Percentiles rank a stretch among this genome's conserved stretches.
Conservation (phyloP, 768 basidiomycete species). For the Leccinum rimulosum region DNA sequence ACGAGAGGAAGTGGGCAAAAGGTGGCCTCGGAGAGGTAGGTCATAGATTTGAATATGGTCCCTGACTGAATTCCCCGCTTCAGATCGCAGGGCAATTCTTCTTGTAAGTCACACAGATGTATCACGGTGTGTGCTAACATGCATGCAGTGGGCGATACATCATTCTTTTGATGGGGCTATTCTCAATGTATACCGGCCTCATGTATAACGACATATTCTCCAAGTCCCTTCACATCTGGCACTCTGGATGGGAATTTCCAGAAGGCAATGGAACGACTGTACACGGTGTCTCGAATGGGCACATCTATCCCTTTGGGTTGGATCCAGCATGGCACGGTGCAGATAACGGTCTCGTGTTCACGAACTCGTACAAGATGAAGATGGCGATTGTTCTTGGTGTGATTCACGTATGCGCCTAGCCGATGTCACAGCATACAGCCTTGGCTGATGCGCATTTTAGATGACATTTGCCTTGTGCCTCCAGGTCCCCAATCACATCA, state of each 20-base stretch:
- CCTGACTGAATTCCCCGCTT: constrained; percentile 11
- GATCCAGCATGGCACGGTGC: constrained; percentile 96
- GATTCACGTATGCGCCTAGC: constrained; percentile 68
- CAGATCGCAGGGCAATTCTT: constrained; percentile 89
- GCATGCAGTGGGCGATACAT: constrained; percentile 88
- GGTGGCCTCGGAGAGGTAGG: constrained; percentile 71
- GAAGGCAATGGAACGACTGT: constrained; percentile 40
- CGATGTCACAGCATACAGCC: not conserved
- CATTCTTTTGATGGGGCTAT: constrained; percentile 96
- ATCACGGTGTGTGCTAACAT: constrained; percentile 17
- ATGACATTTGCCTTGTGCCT: constrained; percentile 99
- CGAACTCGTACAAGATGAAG: constrained; percentile 99
- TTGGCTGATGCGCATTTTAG: constrained; percentile 41
- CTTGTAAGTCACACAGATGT: constrained; percentile 57
- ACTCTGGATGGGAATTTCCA: constrained; percentile 85
- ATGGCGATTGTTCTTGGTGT: constrained; percentile 97
- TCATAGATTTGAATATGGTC: constrained; percentile 7
- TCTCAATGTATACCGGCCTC: constrained; percentile 94
- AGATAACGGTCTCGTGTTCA: constrained; percentile 88
- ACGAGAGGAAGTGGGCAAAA: constrained; percentile 79
- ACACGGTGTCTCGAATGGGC: constrained; percentile 54
- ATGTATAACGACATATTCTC: constrained; percentile 99
- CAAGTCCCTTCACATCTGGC: constrained; percentile 82
- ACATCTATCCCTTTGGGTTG: constrained; percentile 88
- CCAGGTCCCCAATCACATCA: constrained; percentile 93